phyloP scores from a whole-genome alignment of 768 basidiomycete genomes.

The Boletus vermiculosoides region DNA sequence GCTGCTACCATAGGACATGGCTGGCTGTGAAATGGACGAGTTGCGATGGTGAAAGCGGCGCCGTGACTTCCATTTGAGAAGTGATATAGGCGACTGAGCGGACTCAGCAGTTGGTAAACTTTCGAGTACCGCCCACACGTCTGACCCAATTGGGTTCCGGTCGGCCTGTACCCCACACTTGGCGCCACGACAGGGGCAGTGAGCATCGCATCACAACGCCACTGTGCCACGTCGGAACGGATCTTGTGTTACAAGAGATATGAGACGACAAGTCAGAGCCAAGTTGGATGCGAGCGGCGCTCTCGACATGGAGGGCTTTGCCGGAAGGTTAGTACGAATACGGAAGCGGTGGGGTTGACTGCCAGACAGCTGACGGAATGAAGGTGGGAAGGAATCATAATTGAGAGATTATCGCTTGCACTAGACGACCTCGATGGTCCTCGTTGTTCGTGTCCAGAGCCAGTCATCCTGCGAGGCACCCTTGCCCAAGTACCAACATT shows the following conservation, averaged over 20 bases:
- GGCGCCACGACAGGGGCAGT: background rate
- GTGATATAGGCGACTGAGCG: background rate
- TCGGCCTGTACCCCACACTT: background rate
- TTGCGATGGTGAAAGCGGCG: background rate
- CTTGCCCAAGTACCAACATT: background rate
- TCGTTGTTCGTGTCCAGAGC: background rate
- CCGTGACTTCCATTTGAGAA: background rate
- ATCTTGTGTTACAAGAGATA: background rate
- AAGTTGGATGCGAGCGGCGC: background rate
- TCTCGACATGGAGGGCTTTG: background rate
- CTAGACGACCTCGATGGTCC: background rate
- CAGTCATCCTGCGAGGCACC: background rate
- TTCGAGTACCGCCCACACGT: background rate
- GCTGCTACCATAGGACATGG: background rate
- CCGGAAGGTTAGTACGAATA: background rate
- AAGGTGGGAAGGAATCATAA: background rate
- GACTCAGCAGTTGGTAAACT: background rate
- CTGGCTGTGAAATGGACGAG: background rate
- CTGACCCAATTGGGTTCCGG: background rate
- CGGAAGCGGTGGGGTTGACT: background rate
- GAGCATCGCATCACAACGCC: background rate
- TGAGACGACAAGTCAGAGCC: background rate
- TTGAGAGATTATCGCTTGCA: background rate
- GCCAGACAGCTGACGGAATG: background rate
- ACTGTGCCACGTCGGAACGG: constrained; percentile 4